These are phyloP conservation scores for Hyphopichia wangnamkhiaoensis DNA, from an alignment of 1,139 yeast genomes.

Conservation along the genomic window DNA sequence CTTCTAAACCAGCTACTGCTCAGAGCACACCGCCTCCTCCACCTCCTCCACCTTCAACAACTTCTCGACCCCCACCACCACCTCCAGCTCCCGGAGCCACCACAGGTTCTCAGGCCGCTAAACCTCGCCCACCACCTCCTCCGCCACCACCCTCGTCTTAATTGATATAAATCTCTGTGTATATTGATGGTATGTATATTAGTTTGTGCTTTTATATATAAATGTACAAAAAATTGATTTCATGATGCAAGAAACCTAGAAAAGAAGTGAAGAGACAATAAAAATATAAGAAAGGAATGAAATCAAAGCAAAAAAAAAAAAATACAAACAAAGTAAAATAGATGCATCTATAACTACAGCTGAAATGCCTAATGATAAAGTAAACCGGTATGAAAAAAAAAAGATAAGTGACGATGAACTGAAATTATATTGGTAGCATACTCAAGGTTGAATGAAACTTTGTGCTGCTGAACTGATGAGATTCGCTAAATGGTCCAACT, in stretches of 20 bases:
- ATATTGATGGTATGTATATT: not conserved
- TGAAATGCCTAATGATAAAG: not conserved
- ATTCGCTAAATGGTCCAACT: constrained; percentile 49
- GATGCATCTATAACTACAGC: no score
- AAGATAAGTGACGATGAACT: not conserved
- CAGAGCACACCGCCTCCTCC: constrained; percentile 22
- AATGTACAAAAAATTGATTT: no score
- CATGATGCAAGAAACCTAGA: not conserved
- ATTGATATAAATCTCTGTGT: not conserved
- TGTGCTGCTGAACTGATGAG: constrained; percentile 26
- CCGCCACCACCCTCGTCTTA: constrained; percentile 23
- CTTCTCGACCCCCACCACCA: constrained; percentile 23
- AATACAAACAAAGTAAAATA: no score
- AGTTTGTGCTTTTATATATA: not conserved
- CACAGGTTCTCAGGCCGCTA: constrained; percentile 10
- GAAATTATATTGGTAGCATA: not conserved
- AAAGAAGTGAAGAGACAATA: no score
- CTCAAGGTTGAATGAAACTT: not conserved
- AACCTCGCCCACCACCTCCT: constrained; percentile 17
- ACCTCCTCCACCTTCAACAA: constrained; percentile 16
- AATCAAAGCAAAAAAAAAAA: no score
- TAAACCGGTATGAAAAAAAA: not conserved
- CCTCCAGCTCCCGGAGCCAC: constrained; percentile 6
- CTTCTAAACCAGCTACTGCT: constrained; percentile 12
- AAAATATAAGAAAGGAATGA: no score